Conservation (phyloP, 768 basidiomycete species). For the Russula griseocarnosa region DNA sequence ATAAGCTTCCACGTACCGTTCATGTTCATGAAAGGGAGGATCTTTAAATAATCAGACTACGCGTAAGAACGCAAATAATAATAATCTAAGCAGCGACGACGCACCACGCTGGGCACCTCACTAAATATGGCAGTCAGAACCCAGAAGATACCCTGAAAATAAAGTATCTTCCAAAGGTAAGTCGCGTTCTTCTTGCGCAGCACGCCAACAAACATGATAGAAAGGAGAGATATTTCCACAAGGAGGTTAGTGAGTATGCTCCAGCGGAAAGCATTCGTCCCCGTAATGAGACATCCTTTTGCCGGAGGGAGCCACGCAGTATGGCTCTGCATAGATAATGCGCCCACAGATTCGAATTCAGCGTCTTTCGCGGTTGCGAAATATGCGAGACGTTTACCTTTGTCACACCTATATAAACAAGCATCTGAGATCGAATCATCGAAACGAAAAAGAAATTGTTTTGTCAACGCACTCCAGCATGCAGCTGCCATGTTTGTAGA, state of each 20-base stretch:
- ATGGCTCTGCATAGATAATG: background rate
- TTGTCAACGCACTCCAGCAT: background rate
- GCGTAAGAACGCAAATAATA: background rate
- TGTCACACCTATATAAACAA: background rate
- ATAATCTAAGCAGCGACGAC: background rate
- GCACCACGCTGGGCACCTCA: slow-evolving; percentile 14
- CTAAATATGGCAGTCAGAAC: slow-evolving; percentile 13
- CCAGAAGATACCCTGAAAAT: slow-evolving; percentile 16
- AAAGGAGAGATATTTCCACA: slow-evolving; percentile 16
- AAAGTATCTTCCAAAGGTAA: slow-evolving; percentile 19
- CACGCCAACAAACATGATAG: slow-evolving; percentile 23
- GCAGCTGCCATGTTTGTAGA: slow-evolving; percentile 2
- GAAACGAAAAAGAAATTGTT: background rate
- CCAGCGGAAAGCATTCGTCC: slow-evolving; percentile 15
- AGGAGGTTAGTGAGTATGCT: slow-evolving; percentile 18
- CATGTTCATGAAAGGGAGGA: slow-evolving; percentile 7
- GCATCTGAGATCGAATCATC: background rate
- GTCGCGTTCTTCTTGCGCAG: slow-evolving; percentile 20
- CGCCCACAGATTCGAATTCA: background rate
- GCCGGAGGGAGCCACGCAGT: background rate
- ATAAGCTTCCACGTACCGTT: slow-evolving; percentile 3
- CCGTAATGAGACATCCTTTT: slow-evolving; percentile 1
- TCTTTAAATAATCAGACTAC: background rate
- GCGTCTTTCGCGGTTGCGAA: background rate
- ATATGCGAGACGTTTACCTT: background rate